These are phyloP conservation scores for Yarrowia sp. DNA, from an alignment of 805 yeast genomes.

Conservation along the genomic window DNA sequence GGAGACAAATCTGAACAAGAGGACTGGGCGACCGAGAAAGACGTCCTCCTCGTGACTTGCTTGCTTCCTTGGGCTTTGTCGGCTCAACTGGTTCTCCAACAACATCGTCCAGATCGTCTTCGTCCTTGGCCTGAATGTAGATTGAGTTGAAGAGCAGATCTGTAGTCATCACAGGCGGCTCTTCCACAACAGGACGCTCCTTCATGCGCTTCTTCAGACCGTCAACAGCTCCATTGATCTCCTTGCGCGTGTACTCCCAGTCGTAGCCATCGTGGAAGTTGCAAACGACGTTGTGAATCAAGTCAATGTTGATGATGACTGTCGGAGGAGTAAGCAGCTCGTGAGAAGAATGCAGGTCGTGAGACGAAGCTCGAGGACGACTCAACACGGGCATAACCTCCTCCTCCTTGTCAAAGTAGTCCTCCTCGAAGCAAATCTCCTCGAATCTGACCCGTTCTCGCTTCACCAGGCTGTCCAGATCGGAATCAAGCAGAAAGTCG, in stretches of 20 bases:
- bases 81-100: neutral
- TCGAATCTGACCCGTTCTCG: conserved; percentile 11
- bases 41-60: conserved; percentile 40
- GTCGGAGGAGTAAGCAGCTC: conserved; percentile 5
- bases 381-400: neutral
- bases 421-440: conserved; percentile 15
- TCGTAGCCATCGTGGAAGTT: conserved; percentile 85
- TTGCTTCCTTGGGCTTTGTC: neutral
- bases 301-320: conserved; percentile 31
- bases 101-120: conserved; percentile 43
- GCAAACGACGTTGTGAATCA: conserved; percentile 37
- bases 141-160: conserved; percentile 78
- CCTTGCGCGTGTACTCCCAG: conserved; percentile 73
- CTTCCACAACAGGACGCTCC: conserved; percentile 30
- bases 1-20: conserved; percentile 57
- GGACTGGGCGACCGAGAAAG: conserved; percentile 64
- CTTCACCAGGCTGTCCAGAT: conserved; percentile 37
- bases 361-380: neutral
- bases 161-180: conserved; percentile 37
- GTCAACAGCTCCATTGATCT: conserved; percentile 63
- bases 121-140: conserved; percentile 53
- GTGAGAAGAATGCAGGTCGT: neutral
- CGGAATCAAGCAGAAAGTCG: conserved; percentile 38
- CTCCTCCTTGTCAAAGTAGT: neutral
- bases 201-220: conserved; percentile 54